phyloP scores from a whole-genome alignment of 2,329 filamentous ascomycete genomes.

The Diaporthe ampelina region DNA sequence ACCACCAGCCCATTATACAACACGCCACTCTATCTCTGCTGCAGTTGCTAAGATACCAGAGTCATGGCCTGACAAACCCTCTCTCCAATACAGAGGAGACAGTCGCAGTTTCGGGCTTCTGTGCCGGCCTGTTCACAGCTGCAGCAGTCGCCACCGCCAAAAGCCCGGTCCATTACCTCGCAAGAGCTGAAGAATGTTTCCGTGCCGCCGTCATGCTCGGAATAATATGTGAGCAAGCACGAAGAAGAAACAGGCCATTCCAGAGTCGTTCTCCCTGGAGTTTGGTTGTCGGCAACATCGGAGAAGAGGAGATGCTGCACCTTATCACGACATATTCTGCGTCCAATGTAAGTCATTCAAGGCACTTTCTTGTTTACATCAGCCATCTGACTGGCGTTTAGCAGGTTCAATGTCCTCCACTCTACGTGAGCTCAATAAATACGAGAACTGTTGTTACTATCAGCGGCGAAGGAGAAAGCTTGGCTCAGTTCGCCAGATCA shows the following conservation, averaged over 20 bases:
- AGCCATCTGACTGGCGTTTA: background rate
- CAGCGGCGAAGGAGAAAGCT: background rate
- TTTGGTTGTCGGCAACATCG: constrained; percentile 2
- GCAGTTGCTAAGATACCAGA: constrained; percentile 1
- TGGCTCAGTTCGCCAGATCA: background rate
- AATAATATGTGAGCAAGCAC: constrained; percentile 1
- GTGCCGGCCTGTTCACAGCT: constrained; percentile 13
- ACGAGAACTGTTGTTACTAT: background rate
- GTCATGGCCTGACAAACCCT: background rate
- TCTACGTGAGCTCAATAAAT: constrained; percentile 1
- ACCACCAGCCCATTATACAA: background rate
- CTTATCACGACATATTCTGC: background rate
- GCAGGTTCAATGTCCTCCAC: background rate
- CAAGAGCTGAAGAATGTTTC: constrained; percentile 13
- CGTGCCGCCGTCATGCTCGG: constrained; percentile 7
- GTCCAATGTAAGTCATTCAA: background rate
- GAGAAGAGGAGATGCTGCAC: background rate
- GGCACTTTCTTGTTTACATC: background rate
- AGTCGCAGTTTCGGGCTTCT: background rate
- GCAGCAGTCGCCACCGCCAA: background rate
- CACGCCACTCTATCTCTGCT: background rate
- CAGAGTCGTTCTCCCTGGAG: constrained; percentile 4
- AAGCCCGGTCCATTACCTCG: constrained; percentile 3
- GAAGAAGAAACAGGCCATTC: background rate
- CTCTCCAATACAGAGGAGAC: background rate